Evolutionary conservation across 2,329 filamentous ascomycete species (phyloP).

Genomic region (Sclerotiophoma versabilis): DNA sequence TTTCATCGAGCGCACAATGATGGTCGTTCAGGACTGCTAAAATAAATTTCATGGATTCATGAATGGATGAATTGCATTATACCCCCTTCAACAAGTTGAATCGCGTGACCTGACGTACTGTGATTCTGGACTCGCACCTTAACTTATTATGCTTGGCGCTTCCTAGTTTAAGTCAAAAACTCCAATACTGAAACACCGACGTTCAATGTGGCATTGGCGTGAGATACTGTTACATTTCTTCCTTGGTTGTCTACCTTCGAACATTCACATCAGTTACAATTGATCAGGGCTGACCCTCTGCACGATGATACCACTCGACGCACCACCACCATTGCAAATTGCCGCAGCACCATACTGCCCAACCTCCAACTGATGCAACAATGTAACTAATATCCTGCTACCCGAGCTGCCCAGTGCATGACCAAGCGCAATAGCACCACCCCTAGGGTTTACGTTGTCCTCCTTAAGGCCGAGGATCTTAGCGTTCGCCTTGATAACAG

Average conservation of each 20-base stretch:
- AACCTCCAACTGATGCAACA: conserved; percentile 88
- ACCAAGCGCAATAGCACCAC: conserved; percentile 89
- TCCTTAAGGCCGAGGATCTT: conserved; percentile 85
- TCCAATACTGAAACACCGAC: neutral
- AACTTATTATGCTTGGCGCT: neutral
- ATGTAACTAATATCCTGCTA: conserved; percentile 85
- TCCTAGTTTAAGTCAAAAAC: neutral
- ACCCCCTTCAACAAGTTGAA: conserved; percentile 14
- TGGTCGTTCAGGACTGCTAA: conserved; percentile 32
- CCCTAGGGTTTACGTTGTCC: conserved; percentile 84
- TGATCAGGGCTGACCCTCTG: conserved; percentile 66
- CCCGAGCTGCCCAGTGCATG: conserved; percentile 94
- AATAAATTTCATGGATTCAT: conserved; percentile 43
- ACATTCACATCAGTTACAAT: conserved; percentile 20
- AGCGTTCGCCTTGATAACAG: conserved; percentile 92
- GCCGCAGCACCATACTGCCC: conserved; percentile 95
- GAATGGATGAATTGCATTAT: conserved; percentile 40
- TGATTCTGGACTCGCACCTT: neutral
- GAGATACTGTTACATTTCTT: neutral
- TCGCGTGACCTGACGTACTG: neutral
- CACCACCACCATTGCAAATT: conserved; percentile 96
- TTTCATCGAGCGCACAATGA: conserved; percentile 26
- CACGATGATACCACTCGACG: conserved; percentile 88
- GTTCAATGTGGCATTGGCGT: neutral
- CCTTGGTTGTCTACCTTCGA: neutral